These are phyloP conservation scores for Colletotrichum sansevieriae DNA, from an alignment of 2,329 filamentous ascomycete species.

Conservation along the genomic window DNA sequence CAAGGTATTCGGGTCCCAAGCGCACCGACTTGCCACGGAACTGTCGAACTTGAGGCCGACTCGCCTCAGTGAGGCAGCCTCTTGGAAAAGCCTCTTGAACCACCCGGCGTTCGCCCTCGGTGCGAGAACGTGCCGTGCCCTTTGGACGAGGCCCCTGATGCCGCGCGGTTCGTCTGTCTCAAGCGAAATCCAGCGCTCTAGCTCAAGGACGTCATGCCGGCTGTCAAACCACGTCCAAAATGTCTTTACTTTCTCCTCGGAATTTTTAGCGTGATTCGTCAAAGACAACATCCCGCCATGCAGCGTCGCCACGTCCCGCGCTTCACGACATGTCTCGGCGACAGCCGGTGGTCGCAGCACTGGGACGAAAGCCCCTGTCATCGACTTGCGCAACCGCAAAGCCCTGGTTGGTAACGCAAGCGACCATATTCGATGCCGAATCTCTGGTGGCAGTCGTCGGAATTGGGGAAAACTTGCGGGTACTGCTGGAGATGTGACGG, in stretches of 20 bases:
- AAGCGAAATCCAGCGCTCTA: conserved; percentile 29
- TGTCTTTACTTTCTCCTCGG: background rate
- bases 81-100: conserved; percentile 22
- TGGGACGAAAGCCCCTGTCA: background rate
- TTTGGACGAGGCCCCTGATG: background rate
- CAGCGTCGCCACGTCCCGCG: conserved; percentile 24
- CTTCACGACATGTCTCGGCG: conserved; percentile 27
- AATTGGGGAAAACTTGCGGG: conserved; percentile 29
- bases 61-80: background rate
- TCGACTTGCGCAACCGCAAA: conserved; percentile 1
- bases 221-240: conserved; percentile 31
- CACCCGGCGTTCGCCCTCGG: conserved; percentile 33
- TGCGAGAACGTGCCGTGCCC: conserved; percentile 16
- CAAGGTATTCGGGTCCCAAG: conserved; percentile 14
- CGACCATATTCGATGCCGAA: conserved; percentile 26
- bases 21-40: conserved; percentile 2
- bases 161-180: conserved; percentile 21
- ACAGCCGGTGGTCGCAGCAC: conserved; percentile 9
- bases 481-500: background rate
- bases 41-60: conserved; percentile 29
- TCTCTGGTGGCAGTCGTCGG: conserved; percentile 30
- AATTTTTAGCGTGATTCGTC: background rate
- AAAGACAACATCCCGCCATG: conserved; percentile 6
- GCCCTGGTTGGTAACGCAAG: conserved; percentile 16
- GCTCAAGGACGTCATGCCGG: conserved; percentile 26